Evolutionary conservation across 2,329 filamentous ascomycete species (phyloP).

Genomic region (Botrytis medusae): DNA sequence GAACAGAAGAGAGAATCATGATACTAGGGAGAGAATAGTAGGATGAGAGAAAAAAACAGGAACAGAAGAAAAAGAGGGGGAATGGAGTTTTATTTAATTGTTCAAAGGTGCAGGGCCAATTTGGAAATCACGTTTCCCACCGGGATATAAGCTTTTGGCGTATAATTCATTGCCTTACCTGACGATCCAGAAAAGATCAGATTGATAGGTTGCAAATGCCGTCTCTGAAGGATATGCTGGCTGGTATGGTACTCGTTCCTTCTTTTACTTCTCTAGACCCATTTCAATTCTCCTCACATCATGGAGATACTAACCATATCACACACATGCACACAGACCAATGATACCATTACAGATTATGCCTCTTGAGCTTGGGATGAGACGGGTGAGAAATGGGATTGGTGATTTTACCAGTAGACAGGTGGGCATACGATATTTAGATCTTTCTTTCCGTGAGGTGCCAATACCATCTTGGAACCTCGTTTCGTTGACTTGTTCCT

Average conservation of each 20-base stretch:
- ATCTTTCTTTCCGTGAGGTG: background rate
- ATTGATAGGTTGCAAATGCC: slow-evolving; percentile 16
- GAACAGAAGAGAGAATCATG: background rate
- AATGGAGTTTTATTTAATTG: slow-evolving; percentile 29
- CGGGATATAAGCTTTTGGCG: slow-evolving; percentile 18
- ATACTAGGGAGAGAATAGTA: background rate
- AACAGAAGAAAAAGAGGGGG: slow-evolving; percentile 20
- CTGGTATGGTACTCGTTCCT: slow-evolving; percentile 13
- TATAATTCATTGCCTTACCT: slow-evolving; percentile 12
- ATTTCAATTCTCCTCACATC: slow-evolving; percentile 20
- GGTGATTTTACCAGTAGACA: background rate
- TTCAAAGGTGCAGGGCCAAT: slow-evolving; percentile 19
- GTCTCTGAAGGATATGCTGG: slow-evolving; percentile 8
- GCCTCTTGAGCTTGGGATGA: background rate
- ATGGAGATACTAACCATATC: background rate
- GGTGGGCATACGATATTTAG: background rate
- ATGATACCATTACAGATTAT: slow-evolving; percentile 4
- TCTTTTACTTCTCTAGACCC: slow-evolving; percentile 16
- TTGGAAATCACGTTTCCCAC: slow-evolving; percentile 19
- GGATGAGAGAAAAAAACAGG: slow-evolving; percentile 19
- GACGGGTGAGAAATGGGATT: background rate
- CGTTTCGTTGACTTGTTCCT: background rate
- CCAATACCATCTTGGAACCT: background rate
- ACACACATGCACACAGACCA: slow-evolving; percentile 16
- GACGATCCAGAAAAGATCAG: slow-evolving; percentile 20